Evolutionary conservation across 2,329 filamentous ascomycete species (phyloP).

Genomic region (Epichloe sibirici): DNA sequence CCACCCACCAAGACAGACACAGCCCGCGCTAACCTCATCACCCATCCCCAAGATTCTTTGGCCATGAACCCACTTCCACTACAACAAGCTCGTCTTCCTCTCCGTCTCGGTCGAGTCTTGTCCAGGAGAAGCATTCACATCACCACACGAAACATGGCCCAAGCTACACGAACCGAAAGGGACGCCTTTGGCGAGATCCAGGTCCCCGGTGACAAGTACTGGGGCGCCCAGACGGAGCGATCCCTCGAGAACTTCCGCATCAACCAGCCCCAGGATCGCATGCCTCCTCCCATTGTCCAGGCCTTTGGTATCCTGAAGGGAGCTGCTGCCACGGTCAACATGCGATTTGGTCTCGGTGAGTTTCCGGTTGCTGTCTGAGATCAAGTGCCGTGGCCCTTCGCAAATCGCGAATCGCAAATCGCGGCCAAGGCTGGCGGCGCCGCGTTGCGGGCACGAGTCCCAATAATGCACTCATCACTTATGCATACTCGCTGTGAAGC

Average conservation of each 20-base stretch:
- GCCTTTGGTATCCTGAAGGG: conserved; percentile 97
- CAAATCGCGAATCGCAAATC: too few relatives aligned
- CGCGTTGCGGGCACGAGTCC: not conserved
- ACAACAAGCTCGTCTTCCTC: conserved; percentile 1
- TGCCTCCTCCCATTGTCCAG: conserved; percentile 83
- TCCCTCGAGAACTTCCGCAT: conserved; percentile 97
- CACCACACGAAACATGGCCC: conserved; percentile 10
- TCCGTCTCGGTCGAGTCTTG: not conserved
- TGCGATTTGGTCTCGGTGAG: conserved; percentile 75
- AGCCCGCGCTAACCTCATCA: too few relatives aligned
- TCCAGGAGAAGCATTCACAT: conserved; percentile 9
- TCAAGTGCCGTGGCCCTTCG: too few relatives aligned
- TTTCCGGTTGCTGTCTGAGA: not conserved
- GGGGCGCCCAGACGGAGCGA: conserved; percentile 94
- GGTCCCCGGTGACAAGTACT: conserved; percentile 88
- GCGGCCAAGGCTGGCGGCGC: too few relatives aligned
- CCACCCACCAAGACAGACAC: too few relatives aligned
- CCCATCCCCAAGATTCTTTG: too few relatives aligned
- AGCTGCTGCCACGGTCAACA: conserved; percentile 89
- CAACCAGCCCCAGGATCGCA: conserved; percentile 97
- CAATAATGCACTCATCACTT: not conserved
- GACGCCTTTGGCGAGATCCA: conserved; percentile 97
- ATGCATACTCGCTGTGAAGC: not conserved
- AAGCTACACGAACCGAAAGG: conserved; percentile 66
- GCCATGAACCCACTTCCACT: not conserved